These are phyloP conservation scores for Sphaerulina populicola DNA, from an alignment of 2,329 filamentous ascomycete species.

Conservation along the genomic window DNA sequence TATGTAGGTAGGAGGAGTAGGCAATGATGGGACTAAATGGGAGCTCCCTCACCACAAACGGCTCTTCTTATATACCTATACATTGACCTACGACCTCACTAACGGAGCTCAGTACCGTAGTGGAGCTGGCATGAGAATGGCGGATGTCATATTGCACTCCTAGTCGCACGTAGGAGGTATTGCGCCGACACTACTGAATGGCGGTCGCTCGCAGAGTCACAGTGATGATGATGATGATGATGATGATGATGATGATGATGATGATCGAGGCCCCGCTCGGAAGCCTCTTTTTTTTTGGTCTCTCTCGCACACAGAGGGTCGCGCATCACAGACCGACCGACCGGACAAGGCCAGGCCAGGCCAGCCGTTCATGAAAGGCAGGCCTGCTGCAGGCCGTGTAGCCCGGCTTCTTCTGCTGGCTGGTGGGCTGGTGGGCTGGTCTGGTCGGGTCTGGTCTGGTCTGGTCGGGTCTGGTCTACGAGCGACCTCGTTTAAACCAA, in stretches of 20 bases:
- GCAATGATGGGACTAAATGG: neutral
- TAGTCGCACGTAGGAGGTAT: too few relatives aligned
- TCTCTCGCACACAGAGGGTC: neutral
- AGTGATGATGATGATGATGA: too few relatives aligned
- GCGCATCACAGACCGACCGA: neutral
- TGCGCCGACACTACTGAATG: constrained; percentile 1
- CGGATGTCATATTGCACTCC: neutral
- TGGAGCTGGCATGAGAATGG: neutral
- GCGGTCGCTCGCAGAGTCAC: neutral
- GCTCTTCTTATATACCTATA: neutral
- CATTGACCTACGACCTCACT: too few relatives aligned
- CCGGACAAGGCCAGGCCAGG: too few relatives aligned
- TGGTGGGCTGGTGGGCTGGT: too few relatives aligned
- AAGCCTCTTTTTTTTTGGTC: neutral
- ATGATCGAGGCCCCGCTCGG: neutral
- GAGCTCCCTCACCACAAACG: neutral
- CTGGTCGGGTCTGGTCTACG: neutral
- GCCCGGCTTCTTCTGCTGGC: neutral
- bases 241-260: too few relatives aligned
- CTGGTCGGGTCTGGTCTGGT: neutral
- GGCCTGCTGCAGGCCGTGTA: constrained; percentile 1
- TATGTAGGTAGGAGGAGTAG: too few relatives aligned
- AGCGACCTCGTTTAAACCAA: neutral
- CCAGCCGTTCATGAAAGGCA: too few relatives aligned
- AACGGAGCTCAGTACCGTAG: neutral